phyloP scores from a whole-genome alignment of 2,329 filamentous ascomycete genomes.

The Aspergillus intermedius region DNA sequence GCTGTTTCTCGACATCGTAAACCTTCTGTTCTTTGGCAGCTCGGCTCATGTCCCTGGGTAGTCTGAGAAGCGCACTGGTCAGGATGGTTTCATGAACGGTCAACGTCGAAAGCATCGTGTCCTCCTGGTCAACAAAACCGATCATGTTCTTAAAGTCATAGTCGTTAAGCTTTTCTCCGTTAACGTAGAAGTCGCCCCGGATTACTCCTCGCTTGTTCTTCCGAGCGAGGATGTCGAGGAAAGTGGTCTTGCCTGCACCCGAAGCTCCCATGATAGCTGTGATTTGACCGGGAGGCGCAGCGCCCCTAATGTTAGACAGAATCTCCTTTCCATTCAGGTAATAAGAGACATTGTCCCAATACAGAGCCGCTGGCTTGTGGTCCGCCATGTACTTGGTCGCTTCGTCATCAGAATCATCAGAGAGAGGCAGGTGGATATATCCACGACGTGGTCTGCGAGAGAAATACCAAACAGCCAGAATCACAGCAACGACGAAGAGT shows the following conservation, averaged over 20 bases:
- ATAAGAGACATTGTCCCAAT: slow-evolving; percentile 85
- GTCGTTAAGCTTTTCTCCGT: slow-evolving; percentile 82
- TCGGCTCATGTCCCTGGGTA: slow-evolving; percentile 87
- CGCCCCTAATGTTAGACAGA: slow-evolving; percentile 69
- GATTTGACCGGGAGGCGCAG: slow-evolving; percentile 90
- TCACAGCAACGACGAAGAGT: slow-evolving; percentile 80
- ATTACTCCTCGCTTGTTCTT: slow-evolving; percentile 89
- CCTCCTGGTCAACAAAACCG: slow-evolving; percentile 96
- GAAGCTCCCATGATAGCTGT: slow-evolving; percentile 98
- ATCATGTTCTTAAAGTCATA: slow-evolving; percentile 84
- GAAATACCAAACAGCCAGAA: slow-evolving; percentile 79
- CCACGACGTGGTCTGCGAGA: slow-evolving; percentile 61
- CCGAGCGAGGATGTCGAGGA: slow-evolving; percentile 87
- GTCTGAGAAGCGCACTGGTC: slow-evolving; percentile 81
- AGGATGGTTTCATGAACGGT: slow-evolving; percentile 98
- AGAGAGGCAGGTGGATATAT: slow-evolving; percentile 67
- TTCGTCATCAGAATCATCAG: slow-evolving; percentile 84
- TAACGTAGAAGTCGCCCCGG: slow-evolving; percentile 79
- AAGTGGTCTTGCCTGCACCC: slow-evolving; percentile 93
- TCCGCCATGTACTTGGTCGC: slow-evolving; percentile 78
- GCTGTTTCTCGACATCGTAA: slow-evolving; percentile 87
- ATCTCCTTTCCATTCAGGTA: slow-evolving; percentile 82
- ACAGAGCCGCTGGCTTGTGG: slow-evolving; percentile 82
- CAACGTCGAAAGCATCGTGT: slow-evolving; percentile 90
- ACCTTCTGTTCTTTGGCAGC: slow-evolving; percentile 86